These are phyloP conservation scores for Sporothrix globosa DNA, from an alignment of 2,329 filamentous ascomycete species.

Conservation along the genomic window DNA sequence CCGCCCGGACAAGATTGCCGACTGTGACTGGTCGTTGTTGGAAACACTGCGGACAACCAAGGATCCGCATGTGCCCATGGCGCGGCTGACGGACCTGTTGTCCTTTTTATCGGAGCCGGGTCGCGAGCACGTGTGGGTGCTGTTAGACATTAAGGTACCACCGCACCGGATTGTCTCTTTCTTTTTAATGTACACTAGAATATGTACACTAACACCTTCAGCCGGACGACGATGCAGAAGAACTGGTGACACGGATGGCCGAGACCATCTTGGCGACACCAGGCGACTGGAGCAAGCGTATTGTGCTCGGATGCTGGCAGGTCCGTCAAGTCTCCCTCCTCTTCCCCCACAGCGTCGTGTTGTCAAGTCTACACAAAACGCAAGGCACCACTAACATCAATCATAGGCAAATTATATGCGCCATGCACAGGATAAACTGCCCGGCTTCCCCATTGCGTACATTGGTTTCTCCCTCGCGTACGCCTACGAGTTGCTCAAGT, in stretches of 20 bases:
- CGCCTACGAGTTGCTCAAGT: conserved; percentile 68
- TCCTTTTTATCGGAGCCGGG: conserved; percentile 68
- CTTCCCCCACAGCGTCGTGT: too few species aligned
- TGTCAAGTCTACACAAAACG: too few species aligned
- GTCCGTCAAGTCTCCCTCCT: conserved; percentile 47
- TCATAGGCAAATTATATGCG: conserved; percentile 68
- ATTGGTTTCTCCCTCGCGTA: conserved; percentile 70
- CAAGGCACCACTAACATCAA: too few species aligned
- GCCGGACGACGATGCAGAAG: conserved; percentile 70
- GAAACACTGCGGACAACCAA: conserved; percentile 67
- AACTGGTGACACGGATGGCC: conserved; percentile 71
- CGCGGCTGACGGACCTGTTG: conserved; percentile 73
- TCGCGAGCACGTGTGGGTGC: conserved; percentile 71
- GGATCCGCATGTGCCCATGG: conserved; percentile 68
- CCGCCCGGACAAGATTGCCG: conserved; percentile 68
- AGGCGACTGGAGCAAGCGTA: conserved; percentile 69
- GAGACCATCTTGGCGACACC: conserved; percentile 61
- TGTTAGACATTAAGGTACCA: conserved; percentile 83
- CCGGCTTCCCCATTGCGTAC: conserved; percentile 65
- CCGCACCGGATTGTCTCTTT: background rate
- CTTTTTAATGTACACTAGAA: background rate
- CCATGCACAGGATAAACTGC: conserved; percentile 63
- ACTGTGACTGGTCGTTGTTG: conserved; percentile 77
- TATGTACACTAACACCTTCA: conserved; percentile 41
- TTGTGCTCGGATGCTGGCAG: conserved; percentile 83